A percentile compares a stretch with the other conserved stretches of the same genome.
Evolutionary conservation across 2,329 filamentous ascomycete species (phyloP).

Genomic region (Lasiodiplodia sp.): DNA sequence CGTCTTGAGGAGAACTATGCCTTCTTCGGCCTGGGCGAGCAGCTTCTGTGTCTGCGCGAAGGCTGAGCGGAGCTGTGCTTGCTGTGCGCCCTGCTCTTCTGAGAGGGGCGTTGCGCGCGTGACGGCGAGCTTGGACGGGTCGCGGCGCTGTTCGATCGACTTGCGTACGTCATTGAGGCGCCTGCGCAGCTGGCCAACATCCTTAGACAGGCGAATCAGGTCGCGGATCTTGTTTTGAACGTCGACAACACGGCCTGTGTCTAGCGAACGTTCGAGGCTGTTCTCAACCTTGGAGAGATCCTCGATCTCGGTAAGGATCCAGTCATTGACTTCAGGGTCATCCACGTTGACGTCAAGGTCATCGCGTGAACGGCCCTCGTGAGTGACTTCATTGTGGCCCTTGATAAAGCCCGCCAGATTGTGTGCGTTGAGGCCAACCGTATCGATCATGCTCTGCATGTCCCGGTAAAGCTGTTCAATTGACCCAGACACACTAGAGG

Average conservation of each 20-base stretch:
- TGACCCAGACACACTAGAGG: slow-evolving; percentile 53
- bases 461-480: slow-evolving; percentile 71
- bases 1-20: slow-evolving; percentile 78
- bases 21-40: slow-evolving; percentile 81
- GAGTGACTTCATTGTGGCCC: slow-evolving; percentile 64
- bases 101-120: slow-evolving; percentile 77
- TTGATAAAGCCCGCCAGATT: slow-evolving; percentile 66
- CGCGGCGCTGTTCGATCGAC: slow-evolving; percentile 72
- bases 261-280: slow-evolving; percentile 69
- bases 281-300: slow-evolving; percentile 69
- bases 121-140: slow-evolving; percentile 71
- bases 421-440: slow-evolving; percentile 84
- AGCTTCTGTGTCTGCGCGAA: slow-evolving; percentile 77
- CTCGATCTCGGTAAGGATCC: slow-evolving; percentile 78
- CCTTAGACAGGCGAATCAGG: slow-evolving; percentile 72
- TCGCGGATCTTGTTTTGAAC: slow-evolving; percentile 72
- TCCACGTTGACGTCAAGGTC: slow-evolving; percentile 64
- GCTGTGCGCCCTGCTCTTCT: slow-evolving; percentile 82
- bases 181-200: slow-evolving; percentile 71
- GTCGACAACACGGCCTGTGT: slow-evolving; percentile 72
- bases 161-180: slow-evolving; percentile 76
- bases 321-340: slow-evolving; percentile 64
- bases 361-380: slow-evolving; percentile 65
- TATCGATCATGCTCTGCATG: slow-evolving; percentile 94
- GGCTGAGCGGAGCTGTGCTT: slow-evolving; percentile 81